Evolutionary conservation across 163 green algal genomes (phyloP).

Genomic region (Scenedesmus sp.): DNA sequence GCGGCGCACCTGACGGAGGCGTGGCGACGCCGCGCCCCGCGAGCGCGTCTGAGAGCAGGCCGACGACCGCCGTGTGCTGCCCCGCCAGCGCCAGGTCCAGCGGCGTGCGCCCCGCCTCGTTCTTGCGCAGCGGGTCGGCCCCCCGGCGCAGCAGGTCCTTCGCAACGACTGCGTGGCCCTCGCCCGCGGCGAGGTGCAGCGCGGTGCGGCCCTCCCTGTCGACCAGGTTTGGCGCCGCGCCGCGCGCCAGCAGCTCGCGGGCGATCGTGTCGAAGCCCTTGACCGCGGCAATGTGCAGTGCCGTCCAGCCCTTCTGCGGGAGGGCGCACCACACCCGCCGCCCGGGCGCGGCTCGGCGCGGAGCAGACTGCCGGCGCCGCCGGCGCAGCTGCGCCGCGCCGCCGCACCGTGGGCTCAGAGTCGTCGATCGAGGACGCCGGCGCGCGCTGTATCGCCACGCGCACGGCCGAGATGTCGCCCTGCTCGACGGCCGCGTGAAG

Average conservation of each 20-base stretch:
- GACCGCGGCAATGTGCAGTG: slow-evolving; percentile 46
- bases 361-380: neutral
- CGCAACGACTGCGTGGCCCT: slow-evolving; percentile 42
- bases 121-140: slow-evolving; percentile 2
- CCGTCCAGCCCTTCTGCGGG: slow-evolving; percentile 44
- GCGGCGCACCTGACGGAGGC: neutral
- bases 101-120: slow-evolving; percentile 38
- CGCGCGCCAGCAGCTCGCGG: slow-evolving; percentile 49
- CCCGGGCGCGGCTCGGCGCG: neutral
- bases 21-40: neutral
- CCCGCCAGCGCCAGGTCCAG: slow-evolving; percentile 25
- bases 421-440: slow-evolving; percentile 31
- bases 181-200: slow-evolving; percentile 48
- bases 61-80: neutral
- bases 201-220: slow-evolving; percentile 58
- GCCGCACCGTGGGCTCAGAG: slow-evolving; percentile 28
- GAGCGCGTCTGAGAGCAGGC: slow-evolving; percentile 26
- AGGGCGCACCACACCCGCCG: neutral
- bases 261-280: slow-evolving; percentile 44
- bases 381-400: neutral
- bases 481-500: slow-evolving; percentile 47
- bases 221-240: slow-evolving; percentile 35
- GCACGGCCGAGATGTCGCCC: slow-evolving; percentile 28
- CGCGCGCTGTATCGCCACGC: slow-evolving; percentile 44
- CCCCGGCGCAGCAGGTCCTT: slow-evolving; percentile 47